Conservation (phyloP, 2,329 filamentous ascomycete species). For the Hymenoscyphus scutula region DNA sequence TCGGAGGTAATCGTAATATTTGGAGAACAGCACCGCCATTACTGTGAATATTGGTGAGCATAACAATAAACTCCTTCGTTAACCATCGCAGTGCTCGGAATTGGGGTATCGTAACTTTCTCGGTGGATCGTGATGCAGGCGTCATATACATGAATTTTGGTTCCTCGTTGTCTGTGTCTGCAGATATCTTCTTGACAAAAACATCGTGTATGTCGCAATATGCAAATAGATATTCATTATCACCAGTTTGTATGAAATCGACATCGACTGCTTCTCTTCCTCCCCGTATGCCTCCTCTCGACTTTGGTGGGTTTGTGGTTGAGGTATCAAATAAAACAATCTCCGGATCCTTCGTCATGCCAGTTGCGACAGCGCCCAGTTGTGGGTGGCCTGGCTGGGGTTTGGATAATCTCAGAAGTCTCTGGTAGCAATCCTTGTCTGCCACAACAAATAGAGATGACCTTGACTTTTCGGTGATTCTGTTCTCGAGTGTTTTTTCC, state of each 20-base stretch:
- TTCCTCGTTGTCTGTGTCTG: conserved; percentile 43
- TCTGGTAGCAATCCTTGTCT: conserved; percentile 56
- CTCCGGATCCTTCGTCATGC: conserved; percentile 71
- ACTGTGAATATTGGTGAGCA: conserved; percentile 57
- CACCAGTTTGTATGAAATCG: conserved; percentile 63
- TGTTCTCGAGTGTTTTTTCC: conserved; percentile 35
- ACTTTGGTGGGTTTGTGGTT: conserved; percentile 48
- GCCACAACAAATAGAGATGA: conserved; percentile 50
- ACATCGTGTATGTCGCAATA: conserved; percentile 79
- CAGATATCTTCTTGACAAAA: conserved; percentile 47
- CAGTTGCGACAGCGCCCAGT: conserved; percentile 76
- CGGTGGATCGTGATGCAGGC: conserved; percentile 44
- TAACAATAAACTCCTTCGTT: conserved; percentile 55
- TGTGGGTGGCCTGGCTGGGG: conserved; percentile 53
- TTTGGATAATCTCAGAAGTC: conserved; percentile 54
- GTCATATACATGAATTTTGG: conserved; percentile 57
- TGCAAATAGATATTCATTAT: conserved; percentile 66
- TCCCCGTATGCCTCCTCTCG: conserved; percentile 50
- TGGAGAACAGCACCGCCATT: conserved; percentile 56
- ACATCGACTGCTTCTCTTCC: conserved; percentile 63
- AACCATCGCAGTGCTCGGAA: conserved; percentile 61
- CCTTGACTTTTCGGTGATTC: conserved; percentile 52
- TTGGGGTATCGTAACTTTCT: conserved; percentile 43
- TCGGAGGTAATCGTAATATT: conserved; percentile 45
- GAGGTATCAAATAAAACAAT: conserved; percentile 74